Conservation (phyloP, 2,329 filamentous ascomycete genomes). For the Neofusicoccum cordaticola region DNA sequence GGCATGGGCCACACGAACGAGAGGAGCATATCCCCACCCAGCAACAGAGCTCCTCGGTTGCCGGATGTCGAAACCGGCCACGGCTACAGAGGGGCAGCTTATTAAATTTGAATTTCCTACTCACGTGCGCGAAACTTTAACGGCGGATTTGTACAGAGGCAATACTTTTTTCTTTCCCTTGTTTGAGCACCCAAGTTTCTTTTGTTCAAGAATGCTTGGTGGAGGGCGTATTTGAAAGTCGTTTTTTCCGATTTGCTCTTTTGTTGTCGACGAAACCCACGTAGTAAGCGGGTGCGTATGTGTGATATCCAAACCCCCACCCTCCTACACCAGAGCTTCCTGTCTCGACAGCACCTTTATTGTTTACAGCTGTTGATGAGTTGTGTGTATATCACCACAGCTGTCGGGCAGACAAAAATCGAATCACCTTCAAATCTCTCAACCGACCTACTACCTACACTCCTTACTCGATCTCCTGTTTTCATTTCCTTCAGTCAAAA, state of each 20-base stretch:
- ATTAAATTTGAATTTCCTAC: conserved; percentile 12
- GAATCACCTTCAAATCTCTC: conserved; percentile 5
- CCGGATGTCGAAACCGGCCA: conserved; percentile 25
- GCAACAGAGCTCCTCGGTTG: conserved; percentile 26
- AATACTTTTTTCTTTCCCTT: background rate
- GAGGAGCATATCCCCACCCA: conserved; percentile 27
- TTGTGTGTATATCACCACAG: background rate
- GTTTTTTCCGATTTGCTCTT: conserved; percentile 10
- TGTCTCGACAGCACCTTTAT: background rate
- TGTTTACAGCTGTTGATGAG: background rate
- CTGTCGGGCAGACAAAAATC: conserved; percentile 10
- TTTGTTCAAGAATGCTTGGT: conserved; percentile 11
- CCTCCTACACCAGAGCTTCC: conserved; percentile 1
- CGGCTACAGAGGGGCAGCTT: conserved; percentile 11
- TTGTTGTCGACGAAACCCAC: conserved; percentile 14
- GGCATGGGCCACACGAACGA: conserved; percentile 30
- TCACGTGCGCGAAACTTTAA: conserved; percentile 10
- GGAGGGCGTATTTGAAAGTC: conserved; percentile 13
- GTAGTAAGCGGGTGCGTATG: conserved; percentile 10
- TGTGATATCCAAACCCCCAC: conserved; percentile 13
- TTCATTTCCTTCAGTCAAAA: conserved; percentile 7
- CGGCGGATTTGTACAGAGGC: conserved; percentile 12
- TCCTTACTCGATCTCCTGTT: conserved; percentile 14
- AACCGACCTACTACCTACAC: conserved; percentile 4
- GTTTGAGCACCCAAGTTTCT: conserved; percentile 10